Evolutionary conservation across 768 basidiomycete species (phyloP), one percentile per base, ranked within the genome.

Genomic region (Serendipita sp.): DNA sequence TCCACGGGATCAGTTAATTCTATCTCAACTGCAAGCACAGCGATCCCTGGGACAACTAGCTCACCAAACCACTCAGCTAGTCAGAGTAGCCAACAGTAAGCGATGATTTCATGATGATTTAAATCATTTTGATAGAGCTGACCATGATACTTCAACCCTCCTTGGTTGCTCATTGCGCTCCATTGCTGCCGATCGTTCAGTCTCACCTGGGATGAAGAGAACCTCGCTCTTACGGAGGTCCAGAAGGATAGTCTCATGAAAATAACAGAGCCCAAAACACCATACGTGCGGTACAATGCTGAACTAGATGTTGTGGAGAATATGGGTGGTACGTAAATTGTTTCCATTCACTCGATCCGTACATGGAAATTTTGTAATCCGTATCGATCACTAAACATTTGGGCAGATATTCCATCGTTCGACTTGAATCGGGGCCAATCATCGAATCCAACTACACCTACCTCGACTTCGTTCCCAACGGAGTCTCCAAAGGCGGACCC

Each of bases 191-290:
- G 24, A 34, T 42, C 53, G 2, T 78, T 80, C 67, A 93, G 85
- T 68, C 70, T 96, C 69, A 88, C 90, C 70, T 97, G 93, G 93
- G 94, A 97, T 70, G 93, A 97, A 69, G 89, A 83, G 71, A 97
- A 96, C 70, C 78, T 97, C 38, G 89, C 90, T 26, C 73, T 89
- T 69, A 96, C 93, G 0, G 93, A 97, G 74, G 84, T 91, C 67
- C 83, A 88, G 78, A 95, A 95, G 73, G 92, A 95, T 69, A 93
- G 90, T 66, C 76, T 92, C 70, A 97, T 96, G 93, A 97, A 96
- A 82, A 97, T 97, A 70, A 92, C 90, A 2, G 93, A 97, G 70
- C 93, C 93, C 61, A 97, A 97, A 80, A 97, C 93, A 9, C 93
- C 93, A 1, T 97, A 88, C 73, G 93, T 97, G 61, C 79, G 90